Evolutionary conservation across 176 grass and related monocot genomes (phyloP).

Genomic region (Bothriochloa decipiens): DNA sequence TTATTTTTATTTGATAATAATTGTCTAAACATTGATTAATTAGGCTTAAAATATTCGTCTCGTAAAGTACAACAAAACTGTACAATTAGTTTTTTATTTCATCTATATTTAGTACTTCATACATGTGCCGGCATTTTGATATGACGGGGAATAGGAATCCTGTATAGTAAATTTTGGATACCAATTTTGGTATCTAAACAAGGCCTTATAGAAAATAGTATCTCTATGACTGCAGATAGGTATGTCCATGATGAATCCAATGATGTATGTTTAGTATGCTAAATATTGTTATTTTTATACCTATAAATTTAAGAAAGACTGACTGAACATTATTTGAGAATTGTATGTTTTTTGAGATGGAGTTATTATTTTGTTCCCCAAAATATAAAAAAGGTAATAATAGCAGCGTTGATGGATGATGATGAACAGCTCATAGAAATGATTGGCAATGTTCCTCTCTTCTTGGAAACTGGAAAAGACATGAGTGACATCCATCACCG

Average conservation of each 20-base stretch:
- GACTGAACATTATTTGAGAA: not conserved
- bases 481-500: slow-evolving; percentile 10
- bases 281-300: not conserved
- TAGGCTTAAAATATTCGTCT: no score
- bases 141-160: no score
- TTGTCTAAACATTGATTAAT: no score
- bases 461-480: slow-evolving; percentile 30
- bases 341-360: not conserved
- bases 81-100: no score
- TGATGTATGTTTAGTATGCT: not conserved
- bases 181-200: no score
- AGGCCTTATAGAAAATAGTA: not conserved
- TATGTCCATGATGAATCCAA: not conserved
- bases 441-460: slow-evolving; percentile 17
- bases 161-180: no score
- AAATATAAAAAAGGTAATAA: not conserved
- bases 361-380: not conserved
- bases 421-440: not conserved
- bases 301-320: not conserved
- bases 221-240: not conserved
- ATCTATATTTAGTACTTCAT: no score
- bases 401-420: slow-evolving; percentile 21
- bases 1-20: no score
- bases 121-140: no score
- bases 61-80: no score